Conservation (phyloP, 768 basidiomycete genomes). For the Naematelia aurantialba region DNA sequence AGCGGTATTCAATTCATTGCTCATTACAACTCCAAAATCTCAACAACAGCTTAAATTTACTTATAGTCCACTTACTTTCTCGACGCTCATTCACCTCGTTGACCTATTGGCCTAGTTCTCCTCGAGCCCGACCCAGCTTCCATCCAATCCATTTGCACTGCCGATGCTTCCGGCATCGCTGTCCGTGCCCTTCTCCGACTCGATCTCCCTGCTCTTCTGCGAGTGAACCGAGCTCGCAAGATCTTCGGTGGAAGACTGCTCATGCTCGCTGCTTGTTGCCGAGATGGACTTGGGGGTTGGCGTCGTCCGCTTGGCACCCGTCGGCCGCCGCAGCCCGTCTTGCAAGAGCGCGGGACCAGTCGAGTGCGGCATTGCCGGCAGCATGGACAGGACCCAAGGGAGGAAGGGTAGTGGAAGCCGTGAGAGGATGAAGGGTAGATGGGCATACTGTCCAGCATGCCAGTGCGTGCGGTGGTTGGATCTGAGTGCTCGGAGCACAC, state of each 20-base stretch:
- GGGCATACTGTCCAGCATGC: slow-evolving; percentile 28
- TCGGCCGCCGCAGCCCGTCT: not conserved
- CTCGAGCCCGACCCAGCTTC: slow-evolving; percentile 7
- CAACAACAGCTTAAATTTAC: not conserved
- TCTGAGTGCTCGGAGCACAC: slow-evolving; percentile 25
- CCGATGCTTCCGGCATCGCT: slow-evolving; percentile 13
- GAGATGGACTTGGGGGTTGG: slow-evolving; percentile 3
- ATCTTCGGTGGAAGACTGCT: slow-evolving; percentile 17
- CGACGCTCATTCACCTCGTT: not conserved
- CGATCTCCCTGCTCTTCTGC: slow-evolving; percentile 10
- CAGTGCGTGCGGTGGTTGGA: slow-evolving; percentile 5
- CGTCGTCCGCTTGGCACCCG: not conserved
- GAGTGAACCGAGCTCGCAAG: slow-evolving; percentile 33
- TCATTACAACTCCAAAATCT: not conserved
- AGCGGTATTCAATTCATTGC: not conserved
- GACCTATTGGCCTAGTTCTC: not conserved
- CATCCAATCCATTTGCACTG: slow-evolving; percentile 9
- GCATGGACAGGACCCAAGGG: slow-evolving; percentile 15
- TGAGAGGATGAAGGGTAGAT: slow-evolving; percentile 24
- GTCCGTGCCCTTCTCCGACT: slow-evolving; percentile 13
- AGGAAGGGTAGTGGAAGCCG: slow-evolving; percentile 22
- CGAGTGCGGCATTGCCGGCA: slow-evolving; percentile 20
- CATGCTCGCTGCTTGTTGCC: slow-evolving; percentile 21
- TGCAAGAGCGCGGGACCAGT: slow-evolving; percentile 25
- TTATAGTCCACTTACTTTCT: not conserved